Evolutionary conservation across 2,329 filamentous ascomycete genomes (phyloP).

Genomic region (Madurella mycetomatis): DNA sequence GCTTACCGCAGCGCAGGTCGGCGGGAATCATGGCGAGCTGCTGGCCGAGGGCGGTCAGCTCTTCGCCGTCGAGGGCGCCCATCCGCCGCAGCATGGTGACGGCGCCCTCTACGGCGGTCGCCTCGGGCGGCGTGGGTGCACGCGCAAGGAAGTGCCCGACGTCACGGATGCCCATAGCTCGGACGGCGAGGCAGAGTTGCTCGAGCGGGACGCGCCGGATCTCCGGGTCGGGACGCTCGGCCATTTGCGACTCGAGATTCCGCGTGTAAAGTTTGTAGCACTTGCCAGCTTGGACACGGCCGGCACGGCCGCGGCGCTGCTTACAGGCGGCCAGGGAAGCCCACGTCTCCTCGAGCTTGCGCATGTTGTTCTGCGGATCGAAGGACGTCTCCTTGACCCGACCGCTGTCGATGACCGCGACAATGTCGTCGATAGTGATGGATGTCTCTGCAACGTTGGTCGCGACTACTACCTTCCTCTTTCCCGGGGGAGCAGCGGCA

Average conservation of each 20-base stretch:
- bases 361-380: constrained; percentile 87
- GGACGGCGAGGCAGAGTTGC: constrained; percentile 88
- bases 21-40: constrained; percentile 95
- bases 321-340: constrained; percentile 91
- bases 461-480: constrained; percentile 86
- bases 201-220: constrained; percentile 90
- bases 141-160: constrained; percentile 76
- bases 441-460: constrained; percentile 98
- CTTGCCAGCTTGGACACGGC: constrained; percentile 81
- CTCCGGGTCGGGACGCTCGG: constrained; percentile 84
- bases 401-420: constrained; percentile 92
- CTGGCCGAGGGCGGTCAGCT: constrained; percentile 83
- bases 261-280: constrained; percentile 96
- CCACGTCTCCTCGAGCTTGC: constrained; percentile 91
- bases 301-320: constrained; percentile 87
- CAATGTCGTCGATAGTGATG: constrained; percentile 96
- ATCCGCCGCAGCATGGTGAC: constrained; percentile 75
- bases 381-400: constrained; percentile 96
- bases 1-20: constrained; percentile 85
- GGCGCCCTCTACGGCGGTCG: constrained; percentile 79
- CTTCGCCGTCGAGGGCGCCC: constrained; percentile 80
- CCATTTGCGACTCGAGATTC: constrained; percentile 81
- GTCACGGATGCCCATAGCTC: constrained; percentile 87
- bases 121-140: constrained; percentile 84
- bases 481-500: constrained; percentile 66